Base-by-base conservation (phyloP, 495 filamentous ascomycete genomes). In the Penicillium bovifimosum region DNA sequence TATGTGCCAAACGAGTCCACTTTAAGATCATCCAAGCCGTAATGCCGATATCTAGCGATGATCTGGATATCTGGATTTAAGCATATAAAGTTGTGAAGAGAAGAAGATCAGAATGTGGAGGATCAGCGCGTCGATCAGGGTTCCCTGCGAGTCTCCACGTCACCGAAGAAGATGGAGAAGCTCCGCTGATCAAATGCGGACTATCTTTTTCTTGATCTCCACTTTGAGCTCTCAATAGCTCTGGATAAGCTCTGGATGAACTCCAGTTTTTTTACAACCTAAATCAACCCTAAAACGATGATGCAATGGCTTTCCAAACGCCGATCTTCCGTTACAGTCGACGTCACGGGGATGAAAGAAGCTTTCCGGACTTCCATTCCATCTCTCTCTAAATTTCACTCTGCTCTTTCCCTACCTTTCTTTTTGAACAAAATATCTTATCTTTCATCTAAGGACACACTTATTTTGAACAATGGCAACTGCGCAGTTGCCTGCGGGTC, bases 351-450 rank as follows among this genome's bases (percentile, higher is more conserved):
- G 41, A 43, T 56, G 46, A 35, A 51, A 41, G 41, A 67, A 66
- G 55, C 64, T 50, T 68, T 69, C 67, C 62, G 64, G 56, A 49
- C 58, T 52, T 59, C 60, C 63, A 59, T 65, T 52, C 59, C 59
- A 62, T 48, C 56, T 33, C 44, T 44, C 38, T 36, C 32, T 48
- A 10, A 39, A 41, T 34, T 59, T 50, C 20, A 24, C 20, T 24
- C 50, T 28, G 43, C 56, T 20, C 2, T 31, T 52, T 39, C 51
- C 32, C 18, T 20, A 36, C 20, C 52, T 33, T 36, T 41, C 52
- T 32, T 18, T 40, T 52, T n/a, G n/a, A n/a, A n/a, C n/a, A n/a
- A n/a, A n/a, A n/a, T n/a, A n/a, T n/a, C n/a, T n/a, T n/a, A n/a
- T n/a, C n/a, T 48, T 55, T 55, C 29, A 50, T 47, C 27, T 34